Conservation (phyloP, 2,329 filamentous ascomycete species). For the Colletotrichum euphorbiae region DNA sequence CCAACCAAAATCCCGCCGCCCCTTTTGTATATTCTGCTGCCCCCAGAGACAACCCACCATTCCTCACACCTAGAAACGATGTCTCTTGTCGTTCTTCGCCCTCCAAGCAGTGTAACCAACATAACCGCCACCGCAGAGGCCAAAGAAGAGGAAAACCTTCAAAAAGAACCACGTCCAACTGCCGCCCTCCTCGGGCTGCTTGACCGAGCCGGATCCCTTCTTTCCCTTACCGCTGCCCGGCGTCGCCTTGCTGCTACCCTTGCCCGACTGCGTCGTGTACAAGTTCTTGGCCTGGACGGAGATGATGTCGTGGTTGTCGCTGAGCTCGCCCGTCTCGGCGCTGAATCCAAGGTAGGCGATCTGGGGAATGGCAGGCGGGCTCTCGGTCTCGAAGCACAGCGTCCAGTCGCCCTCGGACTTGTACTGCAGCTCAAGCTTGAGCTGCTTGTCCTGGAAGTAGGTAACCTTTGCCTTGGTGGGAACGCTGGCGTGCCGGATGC, state of each 20-base stretch:
- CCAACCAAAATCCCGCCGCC: constrained; percentile 12
- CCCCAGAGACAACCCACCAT: not conserved
- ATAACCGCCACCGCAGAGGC: constrained; percentile 79
- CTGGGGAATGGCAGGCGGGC: constrained; percentile 81
- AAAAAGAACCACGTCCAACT: constrained; percentile 75
- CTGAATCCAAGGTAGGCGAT: constrained; percentile 81
- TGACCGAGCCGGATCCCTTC: constrained; percentile 49
- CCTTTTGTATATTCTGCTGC: not conserved
- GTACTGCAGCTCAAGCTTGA: constrained; percentile 94
- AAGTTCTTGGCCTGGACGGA: constrained; percentile 88
- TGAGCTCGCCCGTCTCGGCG: constrained; percentile 94
- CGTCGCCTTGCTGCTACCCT: constrained; percentile 49
- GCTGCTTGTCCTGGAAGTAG: constrained; percentile 95
- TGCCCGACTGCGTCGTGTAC: constrained; percentile 69
- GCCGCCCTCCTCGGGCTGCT: constrained; percentile 58
- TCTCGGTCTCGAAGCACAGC: constrained; percentile 82
- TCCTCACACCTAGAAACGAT: constrained; percentile 62
- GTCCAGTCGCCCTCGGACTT: constrained; percentile 90
- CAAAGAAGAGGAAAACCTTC: constrained; percentile 83
- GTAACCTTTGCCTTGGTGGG: constrained; percentile 90
- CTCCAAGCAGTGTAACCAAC: constrained; percentile 88
- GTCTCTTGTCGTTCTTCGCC: constrained; percentile 69
- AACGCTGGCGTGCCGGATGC: constrained; percentile 81
- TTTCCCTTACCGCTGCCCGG: constrained; percentile 42
- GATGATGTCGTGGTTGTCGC: constrained; percentile 98